Evolutionary conservation across 805 yeast species (phyloP), one percentile per base, ranked within the genome.

Genomic region (Candida chilensis): DNA sequence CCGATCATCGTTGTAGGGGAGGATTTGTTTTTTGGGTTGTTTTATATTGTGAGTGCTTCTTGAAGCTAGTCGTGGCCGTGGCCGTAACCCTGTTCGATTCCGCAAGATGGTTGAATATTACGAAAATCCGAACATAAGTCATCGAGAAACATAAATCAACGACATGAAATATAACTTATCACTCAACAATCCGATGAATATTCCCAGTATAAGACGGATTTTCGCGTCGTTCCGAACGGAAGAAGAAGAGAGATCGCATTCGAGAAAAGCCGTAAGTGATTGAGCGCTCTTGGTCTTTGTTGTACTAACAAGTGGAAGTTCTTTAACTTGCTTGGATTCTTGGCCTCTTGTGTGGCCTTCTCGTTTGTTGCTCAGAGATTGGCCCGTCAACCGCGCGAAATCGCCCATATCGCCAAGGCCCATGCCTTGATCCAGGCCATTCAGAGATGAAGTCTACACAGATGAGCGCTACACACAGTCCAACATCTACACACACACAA

Each of bases 161-260:
- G n/a, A n/a, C n/a, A n/a, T n/a, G n/a, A n/a, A n/a, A n/a, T n/a
- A n/a, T n/a, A n/a, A n/a, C n/a, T n/a, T n/a, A n/a, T n/a, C n/a
- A n/a, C n/a, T n/a, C 31, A 18, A 12, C 24, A 20, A 11, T 11
- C 5, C 46, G 30, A 73, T 63, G 78, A 75, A 78, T 41, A 59
- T 85, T 27, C 86, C 83, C 27, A 84, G 86, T 45, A 71, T 86
- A 26, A 57, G 95, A 28, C 61, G 84, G 34, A 78, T 85, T 26
- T 85, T 85, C 47, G 76, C 87, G 15, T 79, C 92, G 4, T 84
- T 85, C 45, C 57, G 95, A 13, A 73, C 92, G 2, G 94, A 84
- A 38, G 94, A 85, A 41, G 95, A 85, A 42, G 95, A 86, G 49
- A 59, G 88, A 30, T 58, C 64, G 31, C 79, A 74, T 42, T 82